Evolutionary conservation across 2,329 filamentous ascomycete species (phyloP), one percentile per base, ranked within the genome.

Genomic region (Exserohilum turcica): DNA sequence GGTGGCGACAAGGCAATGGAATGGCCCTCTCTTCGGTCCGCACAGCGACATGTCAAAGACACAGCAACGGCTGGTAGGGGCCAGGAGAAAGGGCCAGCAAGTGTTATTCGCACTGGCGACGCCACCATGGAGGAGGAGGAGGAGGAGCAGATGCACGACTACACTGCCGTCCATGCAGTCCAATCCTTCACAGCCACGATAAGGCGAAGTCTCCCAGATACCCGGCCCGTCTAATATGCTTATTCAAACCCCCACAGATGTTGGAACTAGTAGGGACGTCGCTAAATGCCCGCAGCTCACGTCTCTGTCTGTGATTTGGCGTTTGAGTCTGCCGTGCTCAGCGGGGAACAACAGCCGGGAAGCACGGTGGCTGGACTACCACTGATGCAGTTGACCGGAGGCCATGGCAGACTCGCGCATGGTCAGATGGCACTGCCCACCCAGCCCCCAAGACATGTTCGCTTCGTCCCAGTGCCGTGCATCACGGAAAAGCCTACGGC

Each of bases 161-260:
- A 29, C 38, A 45, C 42, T 31, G 44, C 42, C 36, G 37, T 27
- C 36, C 35, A 44, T 37, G 21, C 57, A 55, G 48, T 32, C 39
- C 40, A 52, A 54, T 43, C 44, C 24, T 31, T 49, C 53, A 61
- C 53, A 61, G 60, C 60, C 60, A 63, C 57, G 40, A 45, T 36
- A 46, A 45, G 51, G 58, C 54, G 58, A 56, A 57, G 59, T 38
- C 36, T 63, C 59, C 60, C 45, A 59, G 55, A 59, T 55, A 51
- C 46, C 45, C 55, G 28, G 49, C 53, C 38, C 24, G 27, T 50
- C 18, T 39, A 47, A 54, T 42, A 44, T 57, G 36, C 49, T 39
- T 45, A 55, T 37, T 21, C 49, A 40, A 51, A 56, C 51, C 52
- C 36, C 52, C 52, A 52, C 57, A 54, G 29, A 12, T 16, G 29